Evolutionary conservation across 805 yeast species (phyloP), one percentile per base, ranked within the genome.

Genomic region (Candida taoyuanica): DNA sequence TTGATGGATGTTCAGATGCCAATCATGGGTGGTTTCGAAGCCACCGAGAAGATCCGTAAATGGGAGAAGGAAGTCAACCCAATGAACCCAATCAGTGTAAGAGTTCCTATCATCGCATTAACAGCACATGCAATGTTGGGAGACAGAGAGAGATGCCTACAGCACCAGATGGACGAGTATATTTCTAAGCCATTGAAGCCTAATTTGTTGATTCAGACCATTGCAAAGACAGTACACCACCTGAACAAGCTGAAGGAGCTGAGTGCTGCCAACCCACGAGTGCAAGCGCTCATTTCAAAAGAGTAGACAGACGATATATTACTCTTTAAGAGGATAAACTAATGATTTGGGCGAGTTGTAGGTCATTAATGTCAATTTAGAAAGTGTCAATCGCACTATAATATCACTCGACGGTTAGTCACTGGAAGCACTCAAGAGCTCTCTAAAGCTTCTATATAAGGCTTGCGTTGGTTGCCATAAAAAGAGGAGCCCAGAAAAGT

Each of bases 1-100:
- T 71, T 85, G 46, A 85, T 85, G 95, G 95, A 85, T 64, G 95
- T 85, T 33, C 95, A 85, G 60, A 85, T 85, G 95, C 95, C 95
- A 9, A 85, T 85, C 13, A 86, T 86, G 91, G 95, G 95, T 24
- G 95, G 95, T 0, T 85, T 86, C 59, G 95, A 85, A 56, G 95
- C 95, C 4, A 85, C 95, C 1, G 86, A 81, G 31, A 78, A 78
- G 59, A 86, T 85, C 36, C 69, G 95, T 50, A 87, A 82, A 55
- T 85, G 94, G 93, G 95, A 85, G 61, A 77, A 73, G 65, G 82
- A 80, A 59, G 71, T 79, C 17, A 78, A 80, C 46, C 86, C 88
- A 33, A 74, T 76, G 21, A 81, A 78, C 55, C 73, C 80, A 7
- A 70, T 81, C 34, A 71, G 83, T 23, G 76, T 81, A 43, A 71